A percentile compares a stretch with the other conserved stretches of the same genome.
These are phyloP conservation scores for Aureobasidium sp. DNA, from an alignment of 2,329 filamentous ascomycete genomes.

Conservation along the genomic window DNA sequence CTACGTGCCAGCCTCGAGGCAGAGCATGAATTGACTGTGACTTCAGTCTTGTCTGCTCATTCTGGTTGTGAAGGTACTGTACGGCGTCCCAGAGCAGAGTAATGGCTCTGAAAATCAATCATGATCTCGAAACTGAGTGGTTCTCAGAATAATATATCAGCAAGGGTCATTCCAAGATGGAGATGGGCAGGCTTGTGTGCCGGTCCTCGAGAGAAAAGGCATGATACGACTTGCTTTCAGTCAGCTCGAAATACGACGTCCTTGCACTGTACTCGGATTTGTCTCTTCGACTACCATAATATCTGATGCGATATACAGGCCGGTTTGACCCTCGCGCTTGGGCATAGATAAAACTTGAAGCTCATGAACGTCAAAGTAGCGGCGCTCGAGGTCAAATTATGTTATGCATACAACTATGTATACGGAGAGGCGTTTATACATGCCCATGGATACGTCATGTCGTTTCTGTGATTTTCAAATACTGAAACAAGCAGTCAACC, in stretches of 20 bases:
- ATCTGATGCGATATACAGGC: too few species aligned
- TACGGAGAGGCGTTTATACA: background rate
- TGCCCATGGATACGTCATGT: too few species aligned
- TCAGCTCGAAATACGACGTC: background rate
- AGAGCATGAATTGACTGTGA: too few species aligned
- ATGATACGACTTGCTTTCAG: background rate
- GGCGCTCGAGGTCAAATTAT: background rate
- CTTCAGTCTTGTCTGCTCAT: too few species aligned
- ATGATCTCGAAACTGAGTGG: too few species aligned
- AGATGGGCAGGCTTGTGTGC: background rate
- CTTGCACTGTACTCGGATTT: background rate
- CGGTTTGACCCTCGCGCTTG: background rate
- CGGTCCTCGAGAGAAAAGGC: background rate
- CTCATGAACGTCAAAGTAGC: background rate
- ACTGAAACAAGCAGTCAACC: background rate
- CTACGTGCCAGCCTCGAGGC: too few species aligned
- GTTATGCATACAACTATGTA: background rate
- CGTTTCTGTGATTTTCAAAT: background rate
- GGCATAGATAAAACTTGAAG: background rate
- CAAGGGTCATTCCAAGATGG: background rate
- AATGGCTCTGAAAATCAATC: background rate
- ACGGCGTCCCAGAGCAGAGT: too few species aligned
- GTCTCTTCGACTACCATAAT: background rate
- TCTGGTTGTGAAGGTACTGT: too few species aligned
- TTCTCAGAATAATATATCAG: background rate